These are phyloP conservation scores for Chrysochromulina parva DNA, from an alignment of 78 protist genomes.

Conservation along the genomic window DNA sequence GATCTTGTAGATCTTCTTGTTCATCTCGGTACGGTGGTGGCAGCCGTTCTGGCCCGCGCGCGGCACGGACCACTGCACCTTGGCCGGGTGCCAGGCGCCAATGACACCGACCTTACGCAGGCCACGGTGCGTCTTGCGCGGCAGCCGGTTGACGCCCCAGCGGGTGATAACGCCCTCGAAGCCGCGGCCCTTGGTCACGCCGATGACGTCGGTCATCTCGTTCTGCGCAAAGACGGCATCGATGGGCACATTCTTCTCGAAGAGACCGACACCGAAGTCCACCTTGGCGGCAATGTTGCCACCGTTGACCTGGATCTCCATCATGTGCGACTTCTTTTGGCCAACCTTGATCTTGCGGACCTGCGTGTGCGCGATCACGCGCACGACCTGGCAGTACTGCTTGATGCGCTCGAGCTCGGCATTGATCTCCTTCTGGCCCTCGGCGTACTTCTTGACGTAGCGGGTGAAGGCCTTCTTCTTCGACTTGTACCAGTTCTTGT, in stretches of 20 bases:
- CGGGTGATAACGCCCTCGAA: conserved; percentile 96
- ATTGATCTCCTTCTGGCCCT: conserved; percentile 68
- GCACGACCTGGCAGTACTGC: conserved; percentile 94
- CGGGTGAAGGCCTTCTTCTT: conserved; percentile 98
- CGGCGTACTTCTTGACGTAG: conserved; percentile 79
- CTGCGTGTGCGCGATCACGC: conserved; percentile 99
- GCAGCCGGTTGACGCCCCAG: conserved; percentile 96
- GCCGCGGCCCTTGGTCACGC: conserved; percentile 99
- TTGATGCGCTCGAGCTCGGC: conserved; percentile 83
- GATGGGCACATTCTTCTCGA: conserved; percentile 95
- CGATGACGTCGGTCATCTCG: conserved; percentile 96
- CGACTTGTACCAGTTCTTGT: conserved; percentile 95
- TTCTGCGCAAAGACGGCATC: conserved; percentile 74
- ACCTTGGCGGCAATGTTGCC: conserved; percentile 97
- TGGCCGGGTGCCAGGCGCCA: conserved; percentile 99
- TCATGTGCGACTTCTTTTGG: conserved; percentile 98
- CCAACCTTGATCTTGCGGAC: conserved; percentile 67
- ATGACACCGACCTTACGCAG: conserved; percentile 99
- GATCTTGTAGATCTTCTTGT: conserved; percentile 99
- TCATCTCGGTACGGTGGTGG: conserved; percentile 98
- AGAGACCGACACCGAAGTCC: conserved; percentile 80
- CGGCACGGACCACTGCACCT: conserved; percentile 96
- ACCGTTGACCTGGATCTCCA: conserved; percentile 99
- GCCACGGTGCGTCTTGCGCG: conserved; percentile 99
- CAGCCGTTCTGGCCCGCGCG: conserved; percentile 99